Conservation (phyloP, 2,329 filamentous ascomycete species). For the Pseudogymnoascus verrucosus region DNA sequence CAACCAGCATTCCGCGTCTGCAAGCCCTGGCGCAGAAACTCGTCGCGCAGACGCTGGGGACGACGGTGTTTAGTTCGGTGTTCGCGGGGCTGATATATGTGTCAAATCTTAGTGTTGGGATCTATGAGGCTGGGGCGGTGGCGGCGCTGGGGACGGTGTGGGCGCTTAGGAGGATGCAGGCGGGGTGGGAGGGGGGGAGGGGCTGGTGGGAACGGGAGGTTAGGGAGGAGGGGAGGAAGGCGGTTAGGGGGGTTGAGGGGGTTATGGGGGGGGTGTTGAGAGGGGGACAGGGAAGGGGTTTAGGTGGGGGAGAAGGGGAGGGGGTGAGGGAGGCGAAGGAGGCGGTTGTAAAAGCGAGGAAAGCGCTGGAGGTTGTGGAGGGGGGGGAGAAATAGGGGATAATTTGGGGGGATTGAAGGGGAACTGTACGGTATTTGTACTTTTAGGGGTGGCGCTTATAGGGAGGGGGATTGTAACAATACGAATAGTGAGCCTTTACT, state of each 20-base stretch:
- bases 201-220: constrained; percentile 58
- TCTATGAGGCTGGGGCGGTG: constrained; percentile 56
- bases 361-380: neutral
- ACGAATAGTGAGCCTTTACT: neutral
- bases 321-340: too few relatives aligned
- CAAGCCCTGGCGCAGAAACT: constrained; percentile 67
- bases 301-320: too few relatives aligned
- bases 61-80: constrained; percentile 52
- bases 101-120: constrained; percentile 42
- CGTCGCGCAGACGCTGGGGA: constrained; percentile 57
- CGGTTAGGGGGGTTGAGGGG: constrained; percentile 48
- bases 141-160: constrained; percentile 53
- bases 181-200: constrained; percentile 53
- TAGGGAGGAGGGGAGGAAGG: constrained; percentile 58
- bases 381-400: neutral
- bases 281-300: too few relatives aligned
- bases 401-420: neutral
- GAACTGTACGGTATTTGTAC: neutral
- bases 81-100: constrained; percentile 50
- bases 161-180: constrained; percentile 52
- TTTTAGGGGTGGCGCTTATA: neutral
- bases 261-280: constrained; percentile 43
- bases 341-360: constrained; percentile 17
- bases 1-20: constrained; percentile 60
- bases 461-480: neutral